Conservation (phyloP, 306 rosid genomes). For the Rosa lucieae region DNA sequence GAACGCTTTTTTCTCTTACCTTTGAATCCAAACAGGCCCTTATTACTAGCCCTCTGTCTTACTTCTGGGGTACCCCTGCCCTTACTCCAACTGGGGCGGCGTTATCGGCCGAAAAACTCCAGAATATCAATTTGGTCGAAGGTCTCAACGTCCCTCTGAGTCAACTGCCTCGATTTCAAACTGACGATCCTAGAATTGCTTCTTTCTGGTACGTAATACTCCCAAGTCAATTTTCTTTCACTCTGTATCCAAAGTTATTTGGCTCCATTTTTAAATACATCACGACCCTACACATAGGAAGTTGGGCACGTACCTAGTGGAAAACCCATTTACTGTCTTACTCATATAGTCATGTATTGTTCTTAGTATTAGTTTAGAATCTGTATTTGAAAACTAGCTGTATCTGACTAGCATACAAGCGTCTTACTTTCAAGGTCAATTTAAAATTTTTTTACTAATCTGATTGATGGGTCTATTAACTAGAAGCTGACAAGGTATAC, state of each 20-base stretch:
- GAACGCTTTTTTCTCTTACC: slow-evolving; percentile 36
- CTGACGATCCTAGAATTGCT: slow-evolving; percentile 31
- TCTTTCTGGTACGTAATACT: slow-evolving; percentile 42
- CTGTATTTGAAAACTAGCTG: neutral
- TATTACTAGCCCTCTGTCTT: slow-evolving; percentile 39
- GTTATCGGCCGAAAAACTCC: slow-evolving; percentile 10
- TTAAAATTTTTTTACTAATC: neutral
- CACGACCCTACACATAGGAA: neutral
- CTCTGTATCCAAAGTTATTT: neutral
- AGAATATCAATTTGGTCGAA: slow-evolving; percentile 59
- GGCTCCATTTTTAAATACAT: neutral
- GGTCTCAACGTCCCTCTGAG: slow-evolving; percentile 48
- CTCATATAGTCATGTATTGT: neutral
- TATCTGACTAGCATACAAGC: neutral
- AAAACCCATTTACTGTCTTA: neutral
- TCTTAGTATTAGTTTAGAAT: neutral
- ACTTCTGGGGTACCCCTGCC: slow-evolving; percentile 78
- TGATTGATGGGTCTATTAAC: neutral
- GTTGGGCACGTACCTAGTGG: neutral
- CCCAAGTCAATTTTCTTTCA: neutral
- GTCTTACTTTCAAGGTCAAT: neutral
- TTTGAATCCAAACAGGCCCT: slow-evolving; percentile 53
- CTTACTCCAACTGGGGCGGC: slow-evolving; percentile 51
- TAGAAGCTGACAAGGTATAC: neutral
- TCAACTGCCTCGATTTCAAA: slow-evolving; percentile 43